Evolutionary conservation across 148 eudicot genomes (phyloP), one percentile per base, ranked within the genome.

Genomic region (Tetragonia tetragonoides): DNA sequence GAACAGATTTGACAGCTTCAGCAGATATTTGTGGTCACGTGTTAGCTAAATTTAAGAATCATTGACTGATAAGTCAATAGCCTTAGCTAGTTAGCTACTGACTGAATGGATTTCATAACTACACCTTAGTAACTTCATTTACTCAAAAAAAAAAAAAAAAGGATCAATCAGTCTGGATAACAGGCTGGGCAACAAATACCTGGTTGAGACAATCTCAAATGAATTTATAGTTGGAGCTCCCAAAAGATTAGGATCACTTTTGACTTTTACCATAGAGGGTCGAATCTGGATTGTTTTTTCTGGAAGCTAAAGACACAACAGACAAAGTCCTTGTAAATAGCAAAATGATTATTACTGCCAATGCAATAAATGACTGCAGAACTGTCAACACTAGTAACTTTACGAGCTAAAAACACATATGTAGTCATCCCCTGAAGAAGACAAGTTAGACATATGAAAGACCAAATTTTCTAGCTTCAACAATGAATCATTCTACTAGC

Each of bases 161-260:
- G 34, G 34, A 28, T 28, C 34, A 28, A 28, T 28, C 34, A 28
- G 10, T 7, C 17, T 14, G 17, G 21, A 2, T 39, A 67, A 16
- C 17, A 67, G 16, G 53, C 34, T 17, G 34, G 6, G 28, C 34
- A 28, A 51, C 40, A 72, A 10, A 4, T 85, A 91, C 96, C 96
- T 91, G 28, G 84, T 78, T 37, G 75, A 57, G 54, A 87, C 88
- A 66, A 91, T 87, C 85, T 91, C 96, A 83, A 91, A 83, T 15
- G 93, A 88, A 78, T 88, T 83, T 67, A 86, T 81, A 23, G 83
- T 77, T 44, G 68, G 79, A 67, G 44, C 39, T 71, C 64, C 60
- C 34, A 46, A 23, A 46, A n/a, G 56, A 20, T 46, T 17, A 1
- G 56, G 78, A 44, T 75, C 78, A 1, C 54, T 61, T 7, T 60